phyloP scores from a whole-genome alignment of 177 flowering plant genomes.

The Telopea speciosissima region DNA sequence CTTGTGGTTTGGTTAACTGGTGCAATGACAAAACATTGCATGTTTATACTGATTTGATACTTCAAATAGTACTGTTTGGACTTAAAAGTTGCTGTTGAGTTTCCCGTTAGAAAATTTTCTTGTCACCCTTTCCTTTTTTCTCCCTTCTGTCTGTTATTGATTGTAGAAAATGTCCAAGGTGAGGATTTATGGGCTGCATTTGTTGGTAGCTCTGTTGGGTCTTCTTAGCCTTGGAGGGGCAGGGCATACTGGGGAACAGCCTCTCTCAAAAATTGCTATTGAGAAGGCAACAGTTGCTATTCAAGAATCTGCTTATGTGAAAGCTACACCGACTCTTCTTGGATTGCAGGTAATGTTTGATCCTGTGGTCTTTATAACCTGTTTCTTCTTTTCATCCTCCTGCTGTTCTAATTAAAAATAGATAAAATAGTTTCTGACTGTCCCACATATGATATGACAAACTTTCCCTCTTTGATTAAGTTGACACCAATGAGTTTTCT shows the following conservation, averaged over 20 bases:
- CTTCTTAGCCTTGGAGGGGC: slow-evolving; percentile 16
- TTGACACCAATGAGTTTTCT: too few species aligned
- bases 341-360: slow-evolving; percentile 26
- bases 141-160: background rate
- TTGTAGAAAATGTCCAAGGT: slow-evolving; percentile 17
- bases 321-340: slow-evolving; percentile 57
- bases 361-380: background rate
- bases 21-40: background rate
- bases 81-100: background rate
- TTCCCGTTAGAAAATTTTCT: background rate
- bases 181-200: slow-evolving; percentile 14
- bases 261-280: slow-evolving; percentile 61
- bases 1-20: background rate
- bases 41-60: background rate
- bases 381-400: background rate
- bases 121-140: background rate
- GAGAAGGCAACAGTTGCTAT: slow-evolving; percentile 39
- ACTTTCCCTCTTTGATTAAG: too few species aligned
- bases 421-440: too few species aligned
- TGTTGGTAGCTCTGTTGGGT: slow-evolving; percentile 19
- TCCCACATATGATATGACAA: too few species aligned
- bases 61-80: background rate
- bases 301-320: slow-evolving; percentile 38
- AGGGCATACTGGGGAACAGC: slow-evolving; percentile 44
- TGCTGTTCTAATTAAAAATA: background rate